Evolutionary conservation across 495 filamentous ascomycete genomes (phyloP).

Genomic region (Trypethelium eluteriae): DNA sequence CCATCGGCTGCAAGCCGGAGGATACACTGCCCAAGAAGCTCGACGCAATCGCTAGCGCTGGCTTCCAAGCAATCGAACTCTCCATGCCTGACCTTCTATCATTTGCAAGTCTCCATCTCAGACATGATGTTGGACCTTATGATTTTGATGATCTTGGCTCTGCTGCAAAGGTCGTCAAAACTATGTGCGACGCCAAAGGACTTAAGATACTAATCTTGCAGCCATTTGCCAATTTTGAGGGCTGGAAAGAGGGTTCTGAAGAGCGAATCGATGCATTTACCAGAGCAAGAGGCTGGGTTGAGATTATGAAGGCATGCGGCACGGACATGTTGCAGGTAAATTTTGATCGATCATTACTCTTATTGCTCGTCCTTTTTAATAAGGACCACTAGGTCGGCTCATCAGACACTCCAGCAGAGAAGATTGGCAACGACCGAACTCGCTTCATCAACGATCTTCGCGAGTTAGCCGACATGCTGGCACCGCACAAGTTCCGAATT

Average conservation of each 20-base stretch:
- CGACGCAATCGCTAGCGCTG: conserved; percentile 55
- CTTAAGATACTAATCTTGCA: conserved; percentile 68
- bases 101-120: conserved; percentile 48
- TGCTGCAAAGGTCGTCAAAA: conserved; percentile 46
- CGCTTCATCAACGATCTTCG: conserved; percentile 54
- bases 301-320: conserved; percentile 62
- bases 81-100: conserved; percentile 67
- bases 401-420: conserved; percentile 48
- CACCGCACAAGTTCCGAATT: conserved; percentile 48
- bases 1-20: conserved; percentile 46
- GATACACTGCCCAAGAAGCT: conserved; percentile 59
- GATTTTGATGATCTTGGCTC: conserved; percentile 50
- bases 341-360: neutral
- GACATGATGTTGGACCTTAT: conserved; percentile 43
- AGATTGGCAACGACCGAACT: conserved; percentile 43
- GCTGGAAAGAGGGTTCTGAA: conserved; percentile 53
- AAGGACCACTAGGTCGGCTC: conserved; percentile 52
- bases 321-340: conserved; percentile 66
- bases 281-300: conserved; percentile 60
- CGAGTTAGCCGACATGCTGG: conserved; percentile 57
- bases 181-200: conserved; percentile 44
- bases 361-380: neutral
- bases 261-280: conserved; percentile 59
- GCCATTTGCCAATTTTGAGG: conserved; percentile 74
- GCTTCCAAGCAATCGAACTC: conserved; percentile 66